Evolutionary conservation across 2,329 filamentous ascomycete genomes (phyloP).

Genomic region (Xylogone sp.): DNA sequence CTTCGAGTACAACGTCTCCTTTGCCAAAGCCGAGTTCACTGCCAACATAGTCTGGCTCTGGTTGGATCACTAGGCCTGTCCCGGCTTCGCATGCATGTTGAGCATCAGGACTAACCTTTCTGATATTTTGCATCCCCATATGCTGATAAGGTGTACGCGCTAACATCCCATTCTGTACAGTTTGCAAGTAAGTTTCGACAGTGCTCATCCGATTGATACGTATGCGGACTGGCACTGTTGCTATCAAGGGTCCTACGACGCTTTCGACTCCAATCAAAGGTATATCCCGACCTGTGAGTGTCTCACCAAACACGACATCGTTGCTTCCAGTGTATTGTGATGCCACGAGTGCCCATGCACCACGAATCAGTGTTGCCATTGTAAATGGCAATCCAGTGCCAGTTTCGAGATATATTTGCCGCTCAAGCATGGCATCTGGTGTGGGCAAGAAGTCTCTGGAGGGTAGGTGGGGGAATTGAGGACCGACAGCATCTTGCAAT

Average conservation of each 20-base stretch:
- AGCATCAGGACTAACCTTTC: constrained; percentile 17
- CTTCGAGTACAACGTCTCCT: constrained; percentile 28
- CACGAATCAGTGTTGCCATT: constrained; percentile 19
- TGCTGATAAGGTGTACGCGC: constrained; percentile 38
- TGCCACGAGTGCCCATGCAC: constrained; percentile 37
- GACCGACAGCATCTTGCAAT: constrained; percentile 39
- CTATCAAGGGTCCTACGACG: constrained; percentile 40
- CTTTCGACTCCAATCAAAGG: constrained; percentile 35
- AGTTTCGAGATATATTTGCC: constrained; percentile 25
- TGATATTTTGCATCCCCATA: constrained; percentile 21
- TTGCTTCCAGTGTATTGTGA: constrained; percentile 33
- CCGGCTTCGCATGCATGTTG: constrained; percentile 16
- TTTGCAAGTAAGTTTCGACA: constrained; percentile 38
- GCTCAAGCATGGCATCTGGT: constrained; percentile 40
- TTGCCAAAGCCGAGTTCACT: constrained; percentile 32
- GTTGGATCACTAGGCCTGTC: constrained; percentile 19
- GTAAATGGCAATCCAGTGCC: constrained; percentile 10
- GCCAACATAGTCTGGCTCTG: constrained; percentile 31
- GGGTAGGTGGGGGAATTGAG: constrained; percentile 46
- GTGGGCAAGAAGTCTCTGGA: constrained; percentile 40
- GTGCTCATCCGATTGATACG: constrained; percentile 24
- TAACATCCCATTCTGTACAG: constrained; percentile 42
- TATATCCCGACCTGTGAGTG: constrained; percentile 37
- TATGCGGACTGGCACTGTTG: constrained; percentile 39
- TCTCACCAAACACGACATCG: constrained; percentile 41